Evolutionary conservation across 805 yeast species (phyloP), one percentile per base, ranked within the genome.

Genomic region (Nakazawaea holstii): DNA sequence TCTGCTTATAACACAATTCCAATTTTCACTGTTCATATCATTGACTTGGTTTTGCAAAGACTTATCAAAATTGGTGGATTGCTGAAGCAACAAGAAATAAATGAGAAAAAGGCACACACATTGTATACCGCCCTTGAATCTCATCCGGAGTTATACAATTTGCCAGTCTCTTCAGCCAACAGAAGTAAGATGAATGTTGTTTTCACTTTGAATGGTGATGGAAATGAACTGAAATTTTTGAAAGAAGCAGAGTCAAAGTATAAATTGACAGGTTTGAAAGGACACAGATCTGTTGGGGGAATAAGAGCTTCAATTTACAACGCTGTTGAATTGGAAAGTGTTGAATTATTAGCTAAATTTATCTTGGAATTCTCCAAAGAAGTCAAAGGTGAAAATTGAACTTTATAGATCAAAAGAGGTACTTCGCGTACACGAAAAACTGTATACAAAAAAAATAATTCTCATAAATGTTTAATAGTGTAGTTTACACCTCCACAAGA

Each of bases 201-300:
- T 6, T 94, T 94, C 74, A 89, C 89, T 9, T 65, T 90, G 41
- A 76, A 72, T 45, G 80, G 76, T 3, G 87, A 76, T 2, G 60
- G 64, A 2, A 64, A 79, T 45, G 97, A 91, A 59, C 73, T 76
- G 6, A 68, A 76, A 50, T 94, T 94, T 67, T 59, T 92, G 51
- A 70, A 78, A 51, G 81, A 73, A 41, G 96, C 97, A 3, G 63
- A 54, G 37, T 74, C 70, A 24, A 76, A 64, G 27, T 60, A 54
- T 48, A 74, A 78, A 1, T 72, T 94, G 52, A 70, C 81, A 5
- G 98, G 97, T 6, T 74, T 92, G 59, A 87, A 90, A 68, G 98
- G 99, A 37, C 98, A 92, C 67, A 80, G 98, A 64, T 88, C 96
- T 4, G 98, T 92, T 39, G 98, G 98, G 44, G 99, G 99, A 29